These are phyloP conservation scores for Leptographium procerum DNA, from an alignment of 2,329 filamentous ascomycete species.

Conservation along the genomic window DNA sequence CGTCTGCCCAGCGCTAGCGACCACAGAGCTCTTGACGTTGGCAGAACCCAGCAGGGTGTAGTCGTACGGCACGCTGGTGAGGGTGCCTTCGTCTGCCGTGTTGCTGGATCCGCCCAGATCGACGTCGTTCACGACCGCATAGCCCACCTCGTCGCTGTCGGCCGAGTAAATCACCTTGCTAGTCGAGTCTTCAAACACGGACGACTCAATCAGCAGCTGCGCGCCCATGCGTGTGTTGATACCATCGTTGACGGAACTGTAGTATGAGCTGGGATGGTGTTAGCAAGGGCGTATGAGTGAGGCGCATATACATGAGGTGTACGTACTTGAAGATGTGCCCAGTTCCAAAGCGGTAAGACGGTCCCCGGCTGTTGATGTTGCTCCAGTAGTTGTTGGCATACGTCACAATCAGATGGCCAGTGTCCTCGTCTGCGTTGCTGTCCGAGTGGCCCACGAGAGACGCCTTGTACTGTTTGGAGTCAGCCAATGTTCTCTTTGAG, in stretches of 20 bases:
- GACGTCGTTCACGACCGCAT: constrained; percentile 29
- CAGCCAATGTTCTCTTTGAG: neutral
- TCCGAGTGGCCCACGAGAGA: constrained; percentile 51
- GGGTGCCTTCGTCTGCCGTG: constrained; percentile 36
- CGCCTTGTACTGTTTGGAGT: constrained; percentile 28
- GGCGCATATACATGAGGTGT: neutral
- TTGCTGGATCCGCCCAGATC: constrained; percentile 32
- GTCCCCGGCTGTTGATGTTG: constrained; percentile 53
- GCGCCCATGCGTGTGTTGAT: constrained; percentile 47
- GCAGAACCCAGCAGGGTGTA: constrained; percentile 40
- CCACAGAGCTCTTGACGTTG: constrained; percentile 33
- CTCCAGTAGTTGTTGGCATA: constrained; percentile 56
- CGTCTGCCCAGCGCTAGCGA: constrained; percentile 25
- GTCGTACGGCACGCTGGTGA: constrained; percentile 39
- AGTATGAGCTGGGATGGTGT: constrained; percentile 37
- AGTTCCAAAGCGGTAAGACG: constrained; percentile 55
- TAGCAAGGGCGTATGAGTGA: too few species aligned
- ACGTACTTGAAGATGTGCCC: constrained; percentile 37
- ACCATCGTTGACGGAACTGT: constrained; percentile 31
- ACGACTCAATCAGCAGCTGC: constrained; percentile 48
- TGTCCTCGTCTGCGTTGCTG: constrained; percentile 46
- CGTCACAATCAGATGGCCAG: constrained; percentile 50
- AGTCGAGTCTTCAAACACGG: constrained; percentile 33
- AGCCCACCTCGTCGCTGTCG: constrained; percentile 30
- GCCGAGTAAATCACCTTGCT: constrained; percentile 24